These are phyloP conservation scores for Tirmania nivea DNA, from an alignment of 495 filamentous ascomycete genomes.

Conservation along the genomic window DNA sequence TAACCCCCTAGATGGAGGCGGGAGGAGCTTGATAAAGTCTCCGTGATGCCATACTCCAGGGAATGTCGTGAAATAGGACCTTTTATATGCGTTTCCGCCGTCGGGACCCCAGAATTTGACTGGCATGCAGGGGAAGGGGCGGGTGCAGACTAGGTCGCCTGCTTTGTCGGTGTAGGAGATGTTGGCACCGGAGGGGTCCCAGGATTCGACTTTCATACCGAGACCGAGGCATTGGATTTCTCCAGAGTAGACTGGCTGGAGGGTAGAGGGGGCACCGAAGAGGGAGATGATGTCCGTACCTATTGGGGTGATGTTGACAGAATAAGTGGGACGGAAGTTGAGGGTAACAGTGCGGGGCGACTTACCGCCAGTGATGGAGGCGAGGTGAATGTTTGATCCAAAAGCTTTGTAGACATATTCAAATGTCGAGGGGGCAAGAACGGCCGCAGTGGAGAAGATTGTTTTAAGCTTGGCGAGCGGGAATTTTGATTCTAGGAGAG, in stretches of 20 bases:
- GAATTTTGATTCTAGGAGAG: slow-evolving; percentile 1
- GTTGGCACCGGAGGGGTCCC: slow-evolving; percentile 37
- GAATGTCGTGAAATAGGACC: slow-evolving; percentile 63
- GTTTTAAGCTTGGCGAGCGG: slow-evolving; percentile 36
- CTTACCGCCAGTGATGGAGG: slow-evolving; percentile 15
- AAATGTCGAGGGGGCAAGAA: slow-evolving; percentile 81
- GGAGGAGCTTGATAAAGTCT: slow-evolving; percentile 67
- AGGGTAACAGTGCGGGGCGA: background rate
- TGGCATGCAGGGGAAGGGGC: slow-evolving; percentile 77
- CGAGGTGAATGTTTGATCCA: slow-evolving; percentile 25
- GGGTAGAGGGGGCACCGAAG: slow-evolving; percentile 67
- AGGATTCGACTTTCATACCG: slow-evolving; percentile 71
- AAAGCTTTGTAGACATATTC: slow-evolving; percentile 68
- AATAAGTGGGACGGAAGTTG: too few species aligned
- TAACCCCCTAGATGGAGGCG: slow-evolving; percentile 38
- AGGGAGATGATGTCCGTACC: slow-evolving; percentile 89
- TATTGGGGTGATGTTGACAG: background rate
- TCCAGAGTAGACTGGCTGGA: slow-evolving; percentile 66
- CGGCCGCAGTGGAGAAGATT: slow-evolving; percentile 84
- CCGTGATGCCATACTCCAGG: slow-evolving; percentile 75
- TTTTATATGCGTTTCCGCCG: slow-evolving; percentile 52
- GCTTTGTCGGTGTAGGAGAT: slow-evolving; percentile 24
- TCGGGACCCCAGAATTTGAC: slow-evolving; percentile 60
- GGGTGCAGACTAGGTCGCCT: slow-evolving; percentile 78
- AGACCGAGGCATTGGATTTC: slow-evolving; percentile 82